Conservation (phyloP, 768 basidiomycete species). For the Kondoa subrosea region DNA sequence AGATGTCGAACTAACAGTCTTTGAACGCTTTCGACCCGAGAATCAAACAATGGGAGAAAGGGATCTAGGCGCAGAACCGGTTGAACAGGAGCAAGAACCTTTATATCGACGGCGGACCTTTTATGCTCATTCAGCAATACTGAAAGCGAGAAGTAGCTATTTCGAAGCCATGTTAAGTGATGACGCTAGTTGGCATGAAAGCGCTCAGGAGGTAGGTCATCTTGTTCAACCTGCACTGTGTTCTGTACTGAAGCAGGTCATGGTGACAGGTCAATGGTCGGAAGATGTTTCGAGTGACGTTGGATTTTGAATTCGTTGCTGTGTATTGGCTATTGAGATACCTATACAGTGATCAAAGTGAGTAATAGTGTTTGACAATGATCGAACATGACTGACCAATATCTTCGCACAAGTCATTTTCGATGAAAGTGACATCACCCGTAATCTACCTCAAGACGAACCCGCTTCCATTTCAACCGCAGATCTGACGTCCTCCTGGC, state of each 20-base stretch:
- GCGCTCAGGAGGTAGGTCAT: background rate
- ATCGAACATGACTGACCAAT: background rate
- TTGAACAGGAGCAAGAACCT: background rate
- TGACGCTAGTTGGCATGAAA: background rate
- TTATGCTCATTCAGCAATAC: constrained; percentile 4
- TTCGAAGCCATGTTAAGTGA: constrained; percentile 4
- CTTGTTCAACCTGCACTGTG: too few species aligned
- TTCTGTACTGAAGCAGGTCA: background rate
- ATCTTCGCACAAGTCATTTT: background rate
- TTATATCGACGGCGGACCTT: background rate
- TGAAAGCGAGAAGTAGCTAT: background rate
- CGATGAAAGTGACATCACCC: background rate
- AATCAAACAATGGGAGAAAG: background rate
- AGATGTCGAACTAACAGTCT: background rate
- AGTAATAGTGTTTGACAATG: background rate
- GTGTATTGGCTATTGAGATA: background rate
- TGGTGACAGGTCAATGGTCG: background rate
- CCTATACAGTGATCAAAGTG: background rate
- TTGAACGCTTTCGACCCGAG: background rate
- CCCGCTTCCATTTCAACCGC: background rate
- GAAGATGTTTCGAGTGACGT: background rate
- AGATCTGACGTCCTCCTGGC: background rate
- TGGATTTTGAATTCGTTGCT: background rate
- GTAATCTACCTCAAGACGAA: background rate
- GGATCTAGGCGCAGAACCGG: background rate